Base-by-base conservation (phyloP, 1,139 yeast genomes). In the Schwanniomyces etchellsii region DNA sequence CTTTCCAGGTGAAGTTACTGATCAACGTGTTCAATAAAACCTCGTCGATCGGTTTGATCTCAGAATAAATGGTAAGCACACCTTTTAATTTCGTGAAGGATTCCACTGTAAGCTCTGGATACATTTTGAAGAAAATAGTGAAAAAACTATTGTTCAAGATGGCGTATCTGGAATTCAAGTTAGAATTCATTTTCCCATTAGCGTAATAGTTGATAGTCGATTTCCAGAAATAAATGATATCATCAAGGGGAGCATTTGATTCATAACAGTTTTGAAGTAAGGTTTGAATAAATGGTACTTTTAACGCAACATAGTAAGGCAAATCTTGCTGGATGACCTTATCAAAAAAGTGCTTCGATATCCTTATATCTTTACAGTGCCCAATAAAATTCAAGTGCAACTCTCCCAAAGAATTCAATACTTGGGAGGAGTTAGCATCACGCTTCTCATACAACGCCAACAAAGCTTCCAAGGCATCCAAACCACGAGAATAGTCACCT, bases 351-450 rank as follows among this genome's bases (percentile, higher is more conserved):
- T 76, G 73, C 47, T 73, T 75, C 4, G 95, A 85, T 29, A 85
- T 77, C 20, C 66, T 67, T 31, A 81, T 65, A 45, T 86, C 93
- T 43, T 77, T 77, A 53, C 89, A 81, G 41, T 77, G 78, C 29
- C 95, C 95, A 47, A 88, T 80, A 47, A 88, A 86, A 2, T 83
- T 71, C 40, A 81, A 68, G 56, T 83, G 95, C 30, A 82, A 77
- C 54, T 81, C 83, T 28, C 65, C 56, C 38, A 67, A 55, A 2
- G 59, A 49, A 14, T 45, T 39, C 36, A 50, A 45, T 14, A 54
- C 41, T 30, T 41, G 39, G n/a, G 38, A 38, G 18, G 44, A 38
- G 18, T 34, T 36, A 12, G 44, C 31, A 15, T 33, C 36, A 20
- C 40, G 34, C n/a, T 36, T 30, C 38, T 57, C 68, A 36, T 50